These are phyloP conservation scores for Vaccinium vitisidaea DNA, from an alignment of 148 eudicot genomes.

Conservation along the genomic window DNA sequence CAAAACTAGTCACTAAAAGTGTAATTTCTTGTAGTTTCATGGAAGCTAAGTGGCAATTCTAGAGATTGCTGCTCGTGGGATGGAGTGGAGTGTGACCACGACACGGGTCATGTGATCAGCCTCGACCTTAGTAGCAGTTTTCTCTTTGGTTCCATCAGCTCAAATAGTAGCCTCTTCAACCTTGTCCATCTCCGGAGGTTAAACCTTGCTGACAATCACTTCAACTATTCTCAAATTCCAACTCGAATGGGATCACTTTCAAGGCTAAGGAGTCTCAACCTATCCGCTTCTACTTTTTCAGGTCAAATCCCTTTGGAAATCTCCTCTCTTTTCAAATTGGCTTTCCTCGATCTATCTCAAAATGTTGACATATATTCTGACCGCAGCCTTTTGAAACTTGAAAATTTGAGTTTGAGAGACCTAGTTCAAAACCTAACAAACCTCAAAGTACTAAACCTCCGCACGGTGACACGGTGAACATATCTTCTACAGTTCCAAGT, in stretches of 20 bases:
- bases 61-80: conserved; percentile 44
- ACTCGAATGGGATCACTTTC: neutral
- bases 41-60: neutral
- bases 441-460: conserved; percentile 21
- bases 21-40: neutral
- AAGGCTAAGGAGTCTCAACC: neutral
- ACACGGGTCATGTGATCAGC: conserved; percentile 7
- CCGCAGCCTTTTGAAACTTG: conserved; percentile 11
- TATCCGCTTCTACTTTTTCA: neutral
- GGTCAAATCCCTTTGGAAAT: conserved; percentile 1
- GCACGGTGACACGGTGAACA: conserved; percentile 12
- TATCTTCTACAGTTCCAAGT: conserved; percentile 31
- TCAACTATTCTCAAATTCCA: no score
- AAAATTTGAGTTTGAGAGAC: conserved; percentile 10
- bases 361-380: neutral
- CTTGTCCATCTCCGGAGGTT: no score
- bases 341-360: neutral
- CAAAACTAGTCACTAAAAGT: no score
- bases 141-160: no score
- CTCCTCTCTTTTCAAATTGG: neutral
- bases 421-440: conserved; percentile 28
- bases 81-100: conserved; percentile 36
- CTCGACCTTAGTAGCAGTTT: no score
- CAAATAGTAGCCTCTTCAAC: no score
- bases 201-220: conserved; percentile 15